Evolutionary conservation across 306 rosid genomes (phyloP).

Genomic region (Gastrolobium villosum): DNA sequence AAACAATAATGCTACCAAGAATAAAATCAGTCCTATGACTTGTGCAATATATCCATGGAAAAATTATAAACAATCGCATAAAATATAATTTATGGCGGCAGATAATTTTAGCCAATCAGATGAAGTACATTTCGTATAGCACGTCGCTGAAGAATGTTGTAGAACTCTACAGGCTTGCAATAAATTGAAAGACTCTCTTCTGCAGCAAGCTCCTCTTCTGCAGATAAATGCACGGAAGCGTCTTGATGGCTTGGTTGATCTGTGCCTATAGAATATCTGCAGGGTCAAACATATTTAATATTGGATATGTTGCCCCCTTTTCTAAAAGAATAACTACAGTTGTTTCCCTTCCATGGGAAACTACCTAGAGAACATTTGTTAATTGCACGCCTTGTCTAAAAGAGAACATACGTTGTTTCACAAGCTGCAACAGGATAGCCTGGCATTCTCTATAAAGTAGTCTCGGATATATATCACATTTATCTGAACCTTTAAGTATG

Average conservation of each 20-base stretch:
- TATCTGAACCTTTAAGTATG: conserved; percentile 20
- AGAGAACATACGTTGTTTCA: conserved; percentile 60
- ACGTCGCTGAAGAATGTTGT: conserved; percentile 77
- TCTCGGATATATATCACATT: conserved; percentile 40
- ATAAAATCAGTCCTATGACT: conserved; percentile 17
- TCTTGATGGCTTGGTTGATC: conserved; percentile 53
- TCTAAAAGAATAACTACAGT: conserved; percentile 14
- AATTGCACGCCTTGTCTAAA: conserved; percentile 14
- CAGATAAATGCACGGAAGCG: conserved; percentile 63
- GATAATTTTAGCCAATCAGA: conserved; percentile 30
- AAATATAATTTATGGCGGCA: conserved; percentile 19
- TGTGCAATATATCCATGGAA: conserved; percentile 24
- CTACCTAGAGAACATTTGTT: conserved; percentile 24
- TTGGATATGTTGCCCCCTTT: conserved; percentile 14
- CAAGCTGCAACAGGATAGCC: conserved; percentile 53
- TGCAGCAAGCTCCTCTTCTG: conserved; percentile 72
- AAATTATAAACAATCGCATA: conserved; percentile 24
- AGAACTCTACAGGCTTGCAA: conserved; percentile 87
- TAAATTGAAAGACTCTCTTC: conserved; percentile 73
- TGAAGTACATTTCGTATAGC: conserved; percentile 59
- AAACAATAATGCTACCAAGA: conserved; percentile 24
- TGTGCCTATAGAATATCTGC: conserved; percentile 39
- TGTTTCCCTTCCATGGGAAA: conserved; percentile 32
- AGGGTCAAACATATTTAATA: conserved; percentile 45
- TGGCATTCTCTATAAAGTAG: conserved; percentile 53